A percentile compares a stretch with the other conserved stretches of the same genome.
phyloP scores from a whole-genome alignment of 768 basidiomycete genomes.

The Tylopilus rubrobrunneus region DNA sequence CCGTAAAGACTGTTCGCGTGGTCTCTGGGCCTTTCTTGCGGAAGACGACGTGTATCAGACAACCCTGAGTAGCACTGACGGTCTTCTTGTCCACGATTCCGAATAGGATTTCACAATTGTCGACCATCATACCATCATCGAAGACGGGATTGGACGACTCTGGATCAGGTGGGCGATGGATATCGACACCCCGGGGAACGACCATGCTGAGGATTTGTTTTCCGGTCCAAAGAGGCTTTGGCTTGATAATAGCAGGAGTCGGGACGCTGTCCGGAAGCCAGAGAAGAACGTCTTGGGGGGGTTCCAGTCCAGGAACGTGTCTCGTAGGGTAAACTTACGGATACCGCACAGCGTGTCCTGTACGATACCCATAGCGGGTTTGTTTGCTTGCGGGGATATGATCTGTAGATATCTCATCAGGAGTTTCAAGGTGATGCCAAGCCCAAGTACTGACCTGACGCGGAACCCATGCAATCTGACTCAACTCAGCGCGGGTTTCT shows the following conservation, averaged over 20 bases:
- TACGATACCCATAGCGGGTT: slow-evolving; percentile 99
- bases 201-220: slow-evolving; percentile 93
- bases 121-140: slow-evolving; percentile 94
- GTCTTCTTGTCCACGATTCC: slow-evolving; percentile 98
- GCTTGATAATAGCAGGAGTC: slow-evolving; percentile 91
- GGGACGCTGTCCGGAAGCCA: slow-evolving; percentile 93
- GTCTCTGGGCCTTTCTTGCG: slow-evolving; percentile 96
- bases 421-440: not conserved
- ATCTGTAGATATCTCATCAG: slow-evolving; percentile 51
- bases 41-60: slow-evolving; percentile 94
- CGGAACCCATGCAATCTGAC: slow-evolving; percentile 98
- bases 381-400: slow-evolving; percentile 98
- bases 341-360: slow-evolving; percentile 98
- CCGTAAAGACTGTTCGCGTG: slow-evolving; percentile 86
- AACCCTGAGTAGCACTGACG: slow-evolving; percentile 93
- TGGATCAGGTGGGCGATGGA: slow-evolving; percentile 74
- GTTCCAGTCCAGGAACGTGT: slow-evolving; percentile 93
- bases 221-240: slow-evolving; percentile 96
- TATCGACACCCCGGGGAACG: slow-evolving; percentile 95
- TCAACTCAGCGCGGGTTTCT: slow-evolving; percentile 96
- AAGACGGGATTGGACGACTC: slow-evolving; percentile 77
- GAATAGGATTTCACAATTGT: slow-evolving; percentile 93
- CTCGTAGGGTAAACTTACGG: slow-evolving; percentile 94
- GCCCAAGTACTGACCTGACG: slow-evolving; percentile 61
- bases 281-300: slow-evolving; percentile 94